Evolutionary conservation across 148 eudicot species (phyloP), one percentile per base, ranked within the genome.

Genomic region (Rheum nobile): DNA sequence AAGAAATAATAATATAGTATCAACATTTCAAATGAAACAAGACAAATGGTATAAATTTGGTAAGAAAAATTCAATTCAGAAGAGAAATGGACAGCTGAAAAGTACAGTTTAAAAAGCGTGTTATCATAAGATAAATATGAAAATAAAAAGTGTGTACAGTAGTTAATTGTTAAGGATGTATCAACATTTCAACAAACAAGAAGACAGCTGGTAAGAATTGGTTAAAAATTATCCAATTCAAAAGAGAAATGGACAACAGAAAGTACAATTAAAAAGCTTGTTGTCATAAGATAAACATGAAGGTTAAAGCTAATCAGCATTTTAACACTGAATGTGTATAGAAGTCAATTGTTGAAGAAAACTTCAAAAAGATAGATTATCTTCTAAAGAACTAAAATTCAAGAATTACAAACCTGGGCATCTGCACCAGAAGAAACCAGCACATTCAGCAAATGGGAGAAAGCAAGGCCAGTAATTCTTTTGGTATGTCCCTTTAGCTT

Each of bases 391-490:
- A 61, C 24, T 3, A 41, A 35, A 35, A 35, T 35, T 35, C 37
- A 35, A 35, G 37, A 38, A n/a, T 55, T 41, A 61, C 74, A 21
- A 77, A 93, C 98, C 93, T 93, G 97, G 71, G 95, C 84, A 87
- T 93, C 98, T 22, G 93, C 95, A 34, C 95, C 98, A 28, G 95
- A 89, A 78, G 98, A 93, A 77, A 93, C 91, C 69, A 93, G 86
- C 71, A 89, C 91, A 73, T 85, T 89, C 57, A 86, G 79, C 71
- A 78, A 82, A 83, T 85, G 87, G 21, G 98, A 91, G 80, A 93
- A 93, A 67, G 97, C 92, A 67, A 93, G 88, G 50, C 98, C 95
- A 37, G 92, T 91, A 38, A 93, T 84, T 79, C 95, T 89, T 82
- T 88, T 88, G 7, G 92, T 84, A 83, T 93, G 98, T 67, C 98